These are phyloP conservation scores for Panicum miliaceum DNA, from an alignment of 176 grass and related monocot genomes.

Conservation along the genomic window DNA sequence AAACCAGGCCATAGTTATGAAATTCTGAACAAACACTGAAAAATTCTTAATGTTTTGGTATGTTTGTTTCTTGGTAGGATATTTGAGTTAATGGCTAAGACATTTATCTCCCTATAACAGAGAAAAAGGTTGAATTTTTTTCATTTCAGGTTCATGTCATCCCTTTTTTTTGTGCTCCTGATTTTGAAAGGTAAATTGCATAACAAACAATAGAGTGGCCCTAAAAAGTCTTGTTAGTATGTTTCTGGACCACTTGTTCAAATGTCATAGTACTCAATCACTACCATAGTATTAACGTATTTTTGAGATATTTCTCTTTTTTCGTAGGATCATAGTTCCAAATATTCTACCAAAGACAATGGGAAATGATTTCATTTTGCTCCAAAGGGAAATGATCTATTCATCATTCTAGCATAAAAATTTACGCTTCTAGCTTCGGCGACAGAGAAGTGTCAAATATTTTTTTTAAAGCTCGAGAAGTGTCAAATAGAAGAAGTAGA, in stretches of 20 bases:
- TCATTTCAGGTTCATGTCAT: not conserved
- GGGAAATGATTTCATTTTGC: not conserved
- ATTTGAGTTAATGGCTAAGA: not conserved
- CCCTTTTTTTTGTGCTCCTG: not conserved
- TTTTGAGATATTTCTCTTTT: not conserved
- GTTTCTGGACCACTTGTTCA: not conserved
- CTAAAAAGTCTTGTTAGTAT: not conserved
- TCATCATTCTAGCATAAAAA: not conserved
- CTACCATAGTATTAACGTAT: not conserved
- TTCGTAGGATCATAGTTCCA: not conserved
- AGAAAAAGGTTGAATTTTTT: not conserved
- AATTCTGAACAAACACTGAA: not conserved
- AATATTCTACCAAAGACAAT: not conserved
- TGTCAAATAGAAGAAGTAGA: not conserved
- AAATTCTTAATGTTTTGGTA: not conserved
- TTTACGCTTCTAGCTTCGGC: not conserved
- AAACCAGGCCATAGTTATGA: not conserved
- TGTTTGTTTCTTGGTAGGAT: not conserved
- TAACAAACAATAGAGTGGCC: not conserved
- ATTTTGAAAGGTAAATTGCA: not conserved
- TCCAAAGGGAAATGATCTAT: not conserved
- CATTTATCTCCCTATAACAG: not conserved
- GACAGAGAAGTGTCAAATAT: not conserved
- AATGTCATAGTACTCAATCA: not conserved
- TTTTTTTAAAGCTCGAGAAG: too few relatives aligned